A percentile compares a stretch with the other conserved stretches of the same genome.
phyloP scores from a whole-genome alignment of 345 rosid species.

The Salix purpurea region DNA sequence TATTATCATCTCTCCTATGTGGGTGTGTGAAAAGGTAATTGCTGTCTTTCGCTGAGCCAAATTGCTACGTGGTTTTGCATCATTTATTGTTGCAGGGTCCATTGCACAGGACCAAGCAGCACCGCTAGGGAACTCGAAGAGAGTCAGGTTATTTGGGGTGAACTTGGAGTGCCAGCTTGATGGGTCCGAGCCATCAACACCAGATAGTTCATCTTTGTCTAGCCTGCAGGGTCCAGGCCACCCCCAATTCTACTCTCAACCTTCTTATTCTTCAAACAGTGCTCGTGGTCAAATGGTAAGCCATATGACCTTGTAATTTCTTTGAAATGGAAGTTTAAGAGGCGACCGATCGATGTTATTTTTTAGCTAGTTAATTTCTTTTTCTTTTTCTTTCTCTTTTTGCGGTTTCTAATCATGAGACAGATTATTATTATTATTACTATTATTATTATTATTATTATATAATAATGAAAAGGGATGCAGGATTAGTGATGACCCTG shows the following conservation, averaged over 20 bases:
- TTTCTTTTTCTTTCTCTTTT: not conserved
- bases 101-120: slow-evolving; percentile 33
- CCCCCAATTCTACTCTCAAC: slow-evolving; percentile 28
- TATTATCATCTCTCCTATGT: not conserved
- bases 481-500: slow-evolving; percentile 13
- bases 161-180: slow-evolving; percentile 79
- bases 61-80: not conserved
- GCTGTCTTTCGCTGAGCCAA: not conserved
- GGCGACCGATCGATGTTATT: slow-evolving; percentile 5
- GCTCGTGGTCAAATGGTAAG: slow-evolving; percentile 42
- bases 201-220: slow-evolving; percentile 45
- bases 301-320: not conserved
- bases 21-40: not conserved
- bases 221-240: slow-evolving; percentile 35
- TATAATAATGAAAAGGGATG: not conserved
- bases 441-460: not conserved
- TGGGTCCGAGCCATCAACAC: slow-evolving; percentile 55
- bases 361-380: not conserved
- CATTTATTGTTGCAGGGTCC: slow-evolving; percentile 19
- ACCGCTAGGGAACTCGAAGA: slow-evolving; percentile 50
- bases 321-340: not conserved
- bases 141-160: slow-evolving; percentile 80
- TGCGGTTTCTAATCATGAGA: slow-evolving; percentile 31
- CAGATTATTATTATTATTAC: slow-evolving; percentile 8
- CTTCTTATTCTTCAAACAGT: slow-evolving; percentile 28